These are phyloP conservation scores for Lagerstroemia speciosa DNA, from an alignment of 345 rosid species.

Conservation along the genomic window DNA sequence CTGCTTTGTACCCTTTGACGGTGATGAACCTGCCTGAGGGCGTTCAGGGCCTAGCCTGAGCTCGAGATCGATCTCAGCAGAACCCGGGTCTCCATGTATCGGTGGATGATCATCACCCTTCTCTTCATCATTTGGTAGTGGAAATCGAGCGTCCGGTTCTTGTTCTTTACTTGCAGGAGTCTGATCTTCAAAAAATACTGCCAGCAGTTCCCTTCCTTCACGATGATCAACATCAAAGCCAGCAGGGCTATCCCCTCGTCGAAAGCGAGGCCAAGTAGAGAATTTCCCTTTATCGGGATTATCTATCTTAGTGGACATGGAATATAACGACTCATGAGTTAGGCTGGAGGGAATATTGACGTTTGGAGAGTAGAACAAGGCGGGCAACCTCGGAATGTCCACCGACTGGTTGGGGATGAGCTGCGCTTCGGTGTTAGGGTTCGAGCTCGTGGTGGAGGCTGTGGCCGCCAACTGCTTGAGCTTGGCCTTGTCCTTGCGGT, in stretches of 20 bases:
- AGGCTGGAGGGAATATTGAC: neutral
- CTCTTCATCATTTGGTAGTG: neutral
- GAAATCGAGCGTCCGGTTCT: neutral
- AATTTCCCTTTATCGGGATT: slow-evolving; percentile 7
- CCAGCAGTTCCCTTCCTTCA: neutral
- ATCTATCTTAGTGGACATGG: neutral
- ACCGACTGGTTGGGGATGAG: neutral
- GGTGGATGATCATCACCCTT: neutral
- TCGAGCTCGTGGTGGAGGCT: slow-evolving; percentile 1
- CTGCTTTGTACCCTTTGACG: slow-evolving; percentile 24
- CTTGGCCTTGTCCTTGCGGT: slow-evolving; percentile 70
- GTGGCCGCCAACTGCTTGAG: slow-evolving; percentile 33
- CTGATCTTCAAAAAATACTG: neutral
- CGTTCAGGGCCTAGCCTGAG: slow-evolving; percentile 34
- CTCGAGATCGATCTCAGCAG: slow-evolving; percentile 35
- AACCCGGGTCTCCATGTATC: neutral
- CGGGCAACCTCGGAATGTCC: slow-evolving; percentile 7
- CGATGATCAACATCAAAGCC: slow-evolving; percentile 2
- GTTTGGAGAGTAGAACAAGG: neutral
- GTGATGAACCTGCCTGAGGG: slow-evolving; percentile 11
- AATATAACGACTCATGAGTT: neutral
- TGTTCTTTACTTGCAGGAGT: neutral
- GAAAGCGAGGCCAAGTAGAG: slow-evolving; percentile 15
- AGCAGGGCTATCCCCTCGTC: neutral
- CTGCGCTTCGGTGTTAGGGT: neutral